Conservation (phyloP, 805 yeast species). For the Cyberlindnera amylophila region DNA sequence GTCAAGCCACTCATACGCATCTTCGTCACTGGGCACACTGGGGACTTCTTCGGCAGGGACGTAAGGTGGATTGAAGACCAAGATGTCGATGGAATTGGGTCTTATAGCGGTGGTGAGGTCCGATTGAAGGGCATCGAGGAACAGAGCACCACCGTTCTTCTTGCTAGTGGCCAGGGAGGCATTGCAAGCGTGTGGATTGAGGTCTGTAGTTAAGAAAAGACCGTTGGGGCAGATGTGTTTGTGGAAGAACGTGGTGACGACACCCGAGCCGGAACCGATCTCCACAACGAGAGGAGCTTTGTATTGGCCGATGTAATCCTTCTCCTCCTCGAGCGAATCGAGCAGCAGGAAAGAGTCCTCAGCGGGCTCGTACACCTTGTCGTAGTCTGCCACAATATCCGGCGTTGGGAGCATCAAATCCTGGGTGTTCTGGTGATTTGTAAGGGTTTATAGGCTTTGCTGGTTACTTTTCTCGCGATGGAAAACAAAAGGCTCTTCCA, state of each 20-base stretch:
- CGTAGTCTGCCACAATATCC: slow-evolving; percentile 51
- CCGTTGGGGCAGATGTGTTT: slow-evolving; percentile 51
- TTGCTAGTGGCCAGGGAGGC: slow-evolving; percentile 44
- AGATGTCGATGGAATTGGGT: slow-evolving; percentile 52
- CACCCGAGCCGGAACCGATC: slow-evolving; percentile 90
- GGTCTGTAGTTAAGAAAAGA: slow-evolving; percentile 65
- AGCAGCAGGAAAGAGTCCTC: slow-evolving; percentile 86
- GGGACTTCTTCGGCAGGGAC: slow-evolving; percentile 88
- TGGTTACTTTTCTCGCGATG: no score
- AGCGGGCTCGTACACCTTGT: slow-evolving; percentile 88
- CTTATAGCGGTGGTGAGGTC: slow-evolving; percentile 52
- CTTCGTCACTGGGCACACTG: slow-evolving; percentile 44
- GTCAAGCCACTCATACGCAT: slow-evolving; percentile 73
- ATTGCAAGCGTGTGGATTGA: slow-evolving; percentile 73
- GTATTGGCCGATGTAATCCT: slow-evolving; percentile 33
- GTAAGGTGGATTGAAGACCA: slow-evolving; percentile 93
- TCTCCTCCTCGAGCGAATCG: slow-evolving; percentile 72
- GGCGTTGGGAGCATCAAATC: slow-evolving; percentile 81
- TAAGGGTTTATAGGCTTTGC: no score
- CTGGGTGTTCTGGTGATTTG: not conserved
- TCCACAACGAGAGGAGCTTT: slow-evolving; percentile 62
- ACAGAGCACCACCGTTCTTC: slow-evolving; percentile 29
- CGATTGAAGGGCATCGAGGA: slow-evolving; percentile 51
- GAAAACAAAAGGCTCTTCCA: not conserved
- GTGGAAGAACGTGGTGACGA: slow-evolving; percentile 75